Evolutionary conservation across 768 basidiomycete species (phyloP), one percentile per base, ranked within the genome.

Genomic region (Rhizopogon rudus): DNA sequence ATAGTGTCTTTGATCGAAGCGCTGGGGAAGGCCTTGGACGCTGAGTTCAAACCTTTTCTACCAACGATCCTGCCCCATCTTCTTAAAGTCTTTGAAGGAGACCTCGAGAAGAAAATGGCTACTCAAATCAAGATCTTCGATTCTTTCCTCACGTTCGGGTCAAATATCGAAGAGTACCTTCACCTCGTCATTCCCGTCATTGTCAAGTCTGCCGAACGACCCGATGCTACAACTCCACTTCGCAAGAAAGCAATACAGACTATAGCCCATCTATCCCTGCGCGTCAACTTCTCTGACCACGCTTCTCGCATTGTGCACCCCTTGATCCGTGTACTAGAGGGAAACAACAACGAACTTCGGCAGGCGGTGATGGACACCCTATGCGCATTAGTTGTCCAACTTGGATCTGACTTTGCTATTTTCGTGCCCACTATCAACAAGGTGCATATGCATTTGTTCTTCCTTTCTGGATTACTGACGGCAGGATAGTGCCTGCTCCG

Each of bases 391-490:
- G 86, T 98, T 40, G 79, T 93, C 39, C 97, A 99, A 64, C 83
- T 99, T 51, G 95, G 95, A 1, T 87, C 95, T 0, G 96, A 98
- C 67, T 99, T 95, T 61, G 94, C 97, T 3, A 93, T 99, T 43
- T 99, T 98, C 63, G 91, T 98, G 37, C 94, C 97, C 0, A 95
- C 95, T 61, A 91, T 99, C 60, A 93, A 93, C 70, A 98, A 98
- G 80, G 95, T 91, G 60, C 10, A 50, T 41, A 8, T 51, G 41
- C 42, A 31, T 31, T 22, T 33, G 9, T 13, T 33, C 53, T 39
- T 22, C 20, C 53, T 52, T 16, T 2, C 40, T 31, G 8, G 4
- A 40, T 40, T n/a, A 43, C 58, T 53, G 37, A 57, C 35, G 35
- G 57, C 31, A 37, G 33, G 31, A 41, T 59, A 96, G 94, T 84